Percentiles rank a stretch among this genome's conserved stretches.
phyloP scores from a whole-genome alignment of 805 yeast species.

The Sugiyamaella valdiviana region DNA sequence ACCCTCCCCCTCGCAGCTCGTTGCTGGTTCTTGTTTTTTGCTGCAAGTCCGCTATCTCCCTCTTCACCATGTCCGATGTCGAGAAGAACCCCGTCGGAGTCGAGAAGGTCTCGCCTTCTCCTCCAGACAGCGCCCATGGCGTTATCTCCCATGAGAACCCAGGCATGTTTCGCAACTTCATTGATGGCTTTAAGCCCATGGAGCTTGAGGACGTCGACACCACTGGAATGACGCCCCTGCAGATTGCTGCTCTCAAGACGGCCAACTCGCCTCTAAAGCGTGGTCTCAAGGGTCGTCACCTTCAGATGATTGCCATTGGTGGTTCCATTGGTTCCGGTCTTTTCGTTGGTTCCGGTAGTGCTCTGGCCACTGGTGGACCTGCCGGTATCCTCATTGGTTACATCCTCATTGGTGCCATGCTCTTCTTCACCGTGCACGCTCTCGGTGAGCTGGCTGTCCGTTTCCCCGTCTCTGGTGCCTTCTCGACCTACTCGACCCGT shows the following conservation, averaged over 20 bases:
- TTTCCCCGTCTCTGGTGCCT: slow-evolving; percentile 55
- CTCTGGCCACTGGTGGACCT: slow-evolving; percentile 44
- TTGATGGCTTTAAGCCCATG: slow-evolving; percentile 38
- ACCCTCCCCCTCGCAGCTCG: neutral
- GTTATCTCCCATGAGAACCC: neutral
- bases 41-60: too few species aligned
- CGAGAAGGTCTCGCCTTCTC: neutral
- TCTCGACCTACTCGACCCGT: slow-evolving; percentile 50
- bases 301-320: slow-evolving; percentile 68
- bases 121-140: neutral
- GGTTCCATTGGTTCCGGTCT: slow-evolving; percentile 80
- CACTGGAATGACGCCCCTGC: slow-evolving; percentile 30
- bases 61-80: neutral
- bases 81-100: slow-evolving; percentile 6
- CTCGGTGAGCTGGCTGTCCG: slow-evolving; percentile 66
- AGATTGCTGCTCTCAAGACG: slow-evolving; percentile 34
- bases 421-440: slow-evolving; percentile 56
- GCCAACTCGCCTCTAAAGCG: slow-evolving; percentile 54
- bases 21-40: neutral
- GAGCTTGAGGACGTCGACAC: slow-evolving; percentile 35
- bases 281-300: slow-evolving; percentile 33
- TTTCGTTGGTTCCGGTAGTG: slow-evolving; percentile 48
- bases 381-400: slow-evolving; percentile 58
- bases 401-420: slow-evolving; percentile 54
- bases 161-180: slow-evolving; percentile 26